Evolutionary conservation across 2,329 filamentous ascomycete species (phyloP), one percentile per base, ranked within the genome.

Genomic region (Westerdykella aurantiaca): DNA sequence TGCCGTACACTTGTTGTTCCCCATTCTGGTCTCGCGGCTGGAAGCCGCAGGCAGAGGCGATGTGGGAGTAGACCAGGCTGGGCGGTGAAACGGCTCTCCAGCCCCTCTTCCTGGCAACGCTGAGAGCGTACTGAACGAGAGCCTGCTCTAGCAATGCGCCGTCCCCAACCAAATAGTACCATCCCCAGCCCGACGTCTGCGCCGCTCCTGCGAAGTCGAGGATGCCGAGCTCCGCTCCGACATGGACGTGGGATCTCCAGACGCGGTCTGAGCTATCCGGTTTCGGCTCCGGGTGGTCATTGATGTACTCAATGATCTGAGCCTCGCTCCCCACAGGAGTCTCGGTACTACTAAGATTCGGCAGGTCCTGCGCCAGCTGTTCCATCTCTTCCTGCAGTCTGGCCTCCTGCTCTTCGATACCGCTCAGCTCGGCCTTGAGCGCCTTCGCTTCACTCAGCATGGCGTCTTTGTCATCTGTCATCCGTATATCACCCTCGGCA

Each of bases 161-260:
- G 60, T 95, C 90, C 61, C 91, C 88, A n/a, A 88, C 75, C 10
- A 98, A 80, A 69, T 89, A 97, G 72, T 98, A 98, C 88, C 89
- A 98, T 1, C 93, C 93, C 91, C 91, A 98, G 31, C 93, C 93
- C 3, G 85, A 87, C 1, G 88, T 83, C n/a, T 79, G 82, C 2
- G 84, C 84, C 5, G 89, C 88, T 46, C 79, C 83, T 5, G 85
- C 75, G 61, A 98, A 96, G 70, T 98, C 91, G 41, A 98, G 75
- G n/a, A 98, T 77, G 29, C 84, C 83, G n/a, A 98, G 79, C 60
- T 89, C 81, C 4, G 81, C 76, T 25, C 93, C 93, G 55, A 98
- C 91, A 53, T 91, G 79, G 6, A 93, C 85, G 66, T 96, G 90
- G 0, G 86, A 91, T 34, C 81, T 76, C 78, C 78, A 83, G 6